These are phyloP conservation scores for Eucalyptus victrix DNA, from an alignment of 345 rosid species.

Conservation along the genomic window DNA sequence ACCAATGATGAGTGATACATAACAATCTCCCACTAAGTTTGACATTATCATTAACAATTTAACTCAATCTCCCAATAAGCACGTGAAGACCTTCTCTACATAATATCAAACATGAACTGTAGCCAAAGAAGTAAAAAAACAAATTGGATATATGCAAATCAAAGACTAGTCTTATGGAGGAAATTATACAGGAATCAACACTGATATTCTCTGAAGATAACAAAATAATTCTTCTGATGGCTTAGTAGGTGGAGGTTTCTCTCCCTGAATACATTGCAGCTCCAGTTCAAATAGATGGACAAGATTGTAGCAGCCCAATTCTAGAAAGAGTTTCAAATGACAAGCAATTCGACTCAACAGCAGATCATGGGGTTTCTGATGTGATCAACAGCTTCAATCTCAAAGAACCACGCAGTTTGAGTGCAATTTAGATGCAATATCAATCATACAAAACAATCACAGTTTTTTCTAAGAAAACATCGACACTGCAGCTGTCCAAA, in stretches of 20 bases:
- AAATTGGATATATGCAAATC: background rate
- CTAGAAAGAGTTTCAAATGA: background rate
- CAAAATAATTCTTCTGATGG: background rate
- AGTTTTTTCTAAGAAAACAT: background rate
- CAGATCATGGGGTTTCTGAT: background rate
- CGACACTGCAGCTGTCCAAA: background rate
- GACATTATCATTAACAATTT: background rate
- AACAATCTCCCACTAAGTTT: background rate
- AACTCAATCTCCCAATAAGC: background rate
- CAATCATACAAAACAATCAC: background rate
- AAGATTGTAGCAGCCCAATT: background rate
- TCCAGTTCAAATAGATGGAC: background rate
- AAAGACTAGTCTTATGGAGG: background rate
- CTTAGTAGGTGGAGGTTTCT: background rate
- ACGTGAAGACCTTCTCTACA: background rate
- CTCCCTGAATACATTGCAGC: background rate
- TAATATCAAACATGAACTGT: background rate
- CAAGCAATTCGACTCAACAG: background rate
- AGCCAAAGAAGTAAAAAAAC: background rate
- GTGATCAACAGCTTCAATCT: background rate
- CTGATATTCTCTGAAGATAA: background rate
- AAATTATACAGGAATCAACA: background rate
- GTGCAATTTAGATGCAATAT: background rate
- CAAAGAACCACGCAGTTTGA: background rate
- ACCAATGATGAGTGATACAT: background rate